Conservation (phyloP, 2,329 filamentous ascomycete genomes). For the Alternaria tenuissima region DNA sequence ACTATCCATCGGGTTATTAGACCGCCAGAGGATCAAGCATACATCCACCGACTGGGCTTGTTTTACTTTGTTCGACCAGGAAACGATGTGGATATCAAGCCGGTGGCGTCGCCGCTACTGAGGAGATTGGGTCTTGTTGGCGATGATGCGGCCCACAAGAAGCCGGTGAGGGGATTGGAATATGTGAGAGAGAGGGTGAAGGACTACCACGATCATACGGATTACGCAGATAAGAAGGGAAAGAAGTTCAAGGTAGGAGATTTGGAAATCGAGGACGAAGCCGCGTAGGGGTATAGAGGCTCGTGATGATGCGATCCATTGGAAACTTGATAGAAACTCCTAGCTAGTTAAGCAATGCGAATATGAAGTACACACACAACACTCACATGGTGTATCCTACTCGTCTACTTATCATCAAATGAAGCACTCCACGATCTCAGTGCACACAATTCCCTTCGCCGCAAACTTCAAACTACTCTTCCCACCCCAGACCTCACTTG, state of each 20-base stretch:
- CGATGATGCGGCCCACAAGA: conserved; percentile 30
- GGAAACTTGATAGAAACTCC: not conserved
- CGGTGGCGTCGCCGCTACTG: conserved; percentile 49
- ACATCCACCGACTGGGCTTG: conserved; percentile 49
- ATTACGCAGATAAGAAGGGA: conserved; percentile 53
- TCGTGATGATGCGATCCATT: not conserved
- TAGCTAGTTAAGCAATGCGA: not conserved
- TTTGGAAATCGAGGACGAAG: conserved; percentile 54
- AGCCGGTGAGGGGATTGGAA: conserved; percentile 50
- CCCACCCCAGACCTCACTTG: not conserved
- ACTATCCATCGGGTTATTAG: conserved; percentile 61
- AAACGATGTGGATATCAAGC: conserved; percentile 49
- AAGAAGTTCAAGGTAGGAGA: conserved; percentile 53
- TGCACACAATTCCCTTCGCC: not conserved
- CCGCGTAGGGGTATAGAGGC: conserved; percentile 19
- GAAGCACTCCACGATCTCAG: conserved; percentile 5
- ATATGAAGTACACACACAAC: not conserved
- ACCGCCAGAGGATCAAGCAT: conserved; percentile 54
- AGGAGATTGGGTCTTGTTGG: conserved; percentile 36
- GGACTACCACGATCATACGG: conserved; percentile 52
- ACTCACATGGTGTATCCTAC: not conserved
- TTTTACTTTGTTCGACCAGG: conserved; percentile 54
- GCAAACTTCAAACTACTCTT: not conserved
- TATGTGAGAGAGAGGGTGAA: conserved; percentile 55
- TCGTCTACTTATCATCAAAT: not conserved